These are phyloP conservation scores for Lactarius quietus DNA, from an alignment of 768 basidiomycete genomes.

Conservation along the genomic window DNA sequence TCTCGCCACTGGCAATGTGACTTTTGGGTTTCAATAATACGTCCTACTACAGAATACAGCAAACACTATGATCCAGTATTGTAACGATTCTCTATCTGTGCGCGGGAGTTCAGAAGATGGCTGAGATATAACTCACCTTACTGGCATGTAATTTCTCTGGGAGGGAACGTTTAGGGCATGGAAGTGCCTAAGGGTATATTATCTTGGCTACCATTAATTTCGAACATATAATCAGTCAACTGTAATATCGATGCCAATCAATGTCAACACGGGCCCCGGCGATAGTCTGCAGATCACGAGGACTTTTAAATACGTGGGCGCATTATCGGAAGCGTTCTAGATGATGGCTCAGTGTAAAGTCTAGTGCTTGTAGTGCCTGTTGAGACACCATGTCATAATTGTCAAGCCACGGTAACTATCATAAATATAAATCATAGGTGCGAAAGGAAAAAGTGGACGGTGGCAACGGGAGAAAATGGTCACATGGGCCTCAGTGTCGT, in stretches of 20 bases:
- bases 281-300: neutral
- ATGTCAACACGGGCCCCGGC: neutral
- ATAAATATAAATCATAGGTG: too few relatives aligned
- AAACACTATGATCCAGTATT: too few relatives aligned
- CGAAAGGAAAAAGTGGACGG: neutral
- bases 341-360: neutral
- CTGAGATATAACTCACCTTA: too few relatives aligned
- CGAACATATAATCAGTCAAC: neutral
- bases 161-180: too few relatives aligned
- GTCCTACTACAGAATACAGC: too few relatives aligned
- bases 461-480: neutral
- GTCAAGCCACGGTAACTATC: neutral
- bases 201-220: neutral
- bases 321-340: neutral
- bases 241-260: neutral
- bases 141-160: too few relatives aligned
- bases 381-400: neutral
- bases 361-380: neutral
- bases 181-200: too few relatives aligned
- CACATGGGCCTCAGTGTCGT: neutral
- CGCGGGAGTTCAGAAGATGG: too few relatives aligned
- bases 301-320: neutral
- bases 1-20: too few relatives aligned
- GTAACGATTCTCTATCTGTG: too few relatives aligned
- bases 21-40: too few relatives aligned